Conservation (phyloP, 805 yeast species). For the Pichia heedii region DNA sequence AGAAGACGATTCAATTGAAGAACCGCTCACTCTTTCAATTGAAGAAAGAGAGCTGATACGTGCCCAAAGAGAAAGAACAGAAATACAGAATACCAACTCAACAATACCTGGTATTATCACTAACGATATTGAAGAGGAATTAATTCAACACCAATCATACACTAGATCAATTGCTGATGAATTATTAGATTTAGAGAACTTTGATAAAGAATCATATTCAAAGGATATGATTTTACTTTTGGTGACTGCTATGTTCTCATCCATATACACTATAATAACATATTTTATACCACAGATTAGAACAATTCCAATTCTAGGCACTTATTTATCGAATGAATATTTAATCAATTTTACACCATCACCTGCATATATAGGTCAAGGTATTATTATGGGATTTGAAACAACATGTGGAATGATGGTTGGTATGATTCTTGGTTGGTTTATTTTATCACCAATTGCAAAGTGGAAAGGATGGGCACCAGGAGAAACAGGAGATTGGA, state of each 20-base stretch:
- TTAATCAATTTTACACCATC: constrained; percentile 91
- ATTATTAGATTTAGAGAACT: not conserved
- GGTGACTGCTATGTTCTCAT: constrained; percentile 57
- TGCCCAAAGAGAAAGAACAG: not conserved
- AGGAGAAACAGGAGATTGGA: constrained; percentile 87
- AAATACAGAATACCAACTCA: too few species aligned
- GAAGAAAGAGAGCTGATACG: not conserved
- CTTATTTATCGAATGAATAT: constrained; percentile 47
- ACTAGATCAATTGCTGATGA: not conserved
- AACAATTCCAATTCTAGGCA: constrained; percentile 70
- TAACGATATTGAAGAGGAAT: constrained; percentile 7
- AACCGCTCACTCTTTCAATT: not conserved
- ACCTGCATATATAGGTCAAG: constrained; percentile 96
- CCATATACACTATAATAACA: constrained; percentile 61
- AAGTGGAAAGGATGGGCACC: constrained; percentile 74
- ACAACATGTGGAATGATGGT: constrained; percentile 86
- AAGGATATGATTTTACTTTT: constrained; percentile 54
- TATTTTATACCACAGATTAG: constrained; percentile 66
- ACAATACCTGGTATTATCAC: not conserved
- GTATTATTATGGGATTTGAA: constrained; percentile 92
- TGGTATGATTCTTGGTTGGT: constrained; percentile 93
- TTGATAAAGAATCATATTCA: constrained; percentile 26
- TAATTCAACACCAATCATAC: not conserved
- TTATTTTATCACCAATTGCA: constrained; percentile 73
- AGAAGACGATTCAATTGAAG: too few species aligned